Percentiles rank a stretch among this genome's conserved stretches.
phyloP scores from a whole-genome alignment of 2,329 filamentous ascomycete genomes.

The Cryphonectria parasitica region DNA sequence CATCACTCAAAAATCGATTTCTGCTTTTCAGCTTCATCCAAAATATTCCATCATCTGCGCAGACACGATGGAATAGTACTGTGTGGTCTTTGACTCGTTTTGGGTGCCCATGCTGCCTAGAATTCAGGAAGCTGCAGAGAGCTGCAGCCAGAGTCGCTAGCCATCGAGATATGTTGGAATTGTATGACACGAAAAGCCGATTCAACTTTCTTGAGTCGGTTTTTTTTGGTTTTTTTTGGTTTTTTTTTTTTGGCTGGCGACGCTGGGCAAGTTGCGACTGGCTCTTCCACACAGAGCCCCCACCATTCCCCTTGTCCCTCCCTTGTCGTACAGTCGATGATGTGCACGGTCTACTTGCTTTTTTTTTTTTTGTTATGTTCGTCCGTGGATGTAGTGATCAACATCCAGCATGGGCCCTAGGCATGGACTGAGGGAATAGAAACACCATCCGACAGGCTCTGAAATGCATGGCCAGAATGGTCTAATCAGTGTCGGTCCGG shows the following conservation, averaged over 20 bases:
- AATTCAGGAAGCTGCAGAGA: not conserved
- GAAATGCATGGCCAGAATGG: not conserved
- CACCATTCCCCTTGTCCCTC: not conserved
- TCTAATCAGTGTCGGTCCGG: not conserved
- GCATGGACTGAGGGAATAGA: not conserved
- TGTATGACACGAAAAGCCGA: not conserved
- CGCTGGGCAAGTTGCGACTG: not conserved
- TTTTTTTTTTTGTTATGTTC: conserved; percentile 1
- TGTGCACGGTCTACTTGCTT: conserved; percentile 5
- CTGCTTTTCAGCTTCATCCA: not conserved
- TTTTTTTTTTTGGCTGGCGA: not conserved
- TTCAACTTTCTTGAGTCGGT: not conserved
- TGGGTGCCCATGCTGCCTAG: not conserved
- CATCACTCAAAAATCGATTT: not conserved
- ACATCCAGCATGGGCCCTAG: not conserved
- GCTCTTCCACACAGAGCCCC: not conserved
- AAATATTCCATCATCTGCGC: not conserved
- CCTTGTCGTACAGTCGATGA: not conserved
- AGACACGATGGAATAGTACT: not conserved
- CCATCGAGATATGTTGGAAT: not conserved
- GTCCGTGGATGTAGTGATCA: conserved; percentile 8
- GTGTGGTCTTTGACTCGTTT: not conserved
- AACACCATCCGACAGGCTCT: not conserved
- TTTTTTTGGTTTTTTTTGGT: too few relatives aligned
- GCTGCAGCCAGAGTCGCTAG: not conserved